Percentiles rank a stretch among this genome's conserved stretches.
These are phyloP conservation scores for Rhodotorula sp. DNA, from an alignment of 1,284 basidiomycete genomes.

Conservation along the genomic window DNA sequence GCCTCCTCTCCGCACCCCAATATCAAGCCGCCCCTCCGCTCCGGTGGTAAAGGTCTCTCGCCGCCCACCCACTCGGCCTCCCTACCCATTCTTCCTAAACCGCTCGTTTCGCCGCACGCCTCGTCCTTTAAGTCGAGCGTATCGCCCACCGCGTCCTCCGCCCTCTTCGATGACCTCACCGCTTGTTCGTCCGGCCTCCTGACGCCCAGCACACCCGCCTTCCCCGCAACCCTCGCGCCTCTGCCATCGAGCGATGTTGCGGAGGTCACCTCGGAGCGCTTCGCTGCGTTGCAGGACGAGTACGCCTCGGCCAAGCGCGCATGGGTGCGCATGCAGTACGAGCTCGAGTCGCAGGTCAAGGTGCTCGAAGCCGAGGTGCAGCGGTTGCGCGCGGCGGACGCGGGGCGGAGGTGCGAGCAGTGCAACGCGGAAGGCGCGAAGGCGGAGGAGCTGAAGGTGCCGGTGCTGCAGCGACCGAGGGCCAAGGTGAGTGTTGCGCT, in stretches of 20 bases:
- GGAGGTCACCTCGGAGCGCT: conserved; percentile 2
- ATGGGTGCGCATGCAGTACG: conserved; percentile 19
- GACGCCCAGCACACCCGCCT: conserved; percentile 25
- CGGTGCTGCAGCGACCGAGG: conserved; percentile 12
- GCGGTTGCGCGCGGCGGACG: background rate
- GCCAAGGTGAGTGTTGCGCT: conserved; percentile 10
- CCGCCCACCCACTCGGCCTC: background rate
- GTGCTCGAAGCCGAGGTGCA: conserved; percentile 22
- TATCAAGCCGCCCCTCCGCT: background rate
- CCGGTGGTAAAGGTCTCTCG: background rate
- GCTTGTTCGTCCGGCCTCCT: background rate
- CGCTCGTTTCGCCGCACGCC: conserved; percentile 19
- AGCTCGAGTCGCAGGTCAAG: conserved; percentile 29
- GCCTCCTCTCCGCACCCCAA: background rate
- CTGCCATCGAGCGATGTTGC: background rate
- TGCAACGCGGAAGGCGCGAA: background rate
- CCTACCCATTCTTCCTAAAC: background rate
- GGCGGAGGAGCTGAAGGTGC: background rate
- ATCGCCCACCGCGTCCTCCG: conserved; percentile 5
- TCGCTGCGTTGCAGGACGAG: conserved; percentile 16
- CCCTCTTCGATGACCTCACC: conserved; percentile 17
- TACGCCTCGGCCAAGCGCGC: conserved; percentile 4
- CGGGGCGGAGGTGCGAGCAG: background rate
- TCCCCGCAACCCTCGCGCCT: background rate
- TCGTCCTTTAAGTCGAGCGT: conserved; percentile 17